These are phyloP conservation scores for Coemansia sp. DNA, from an alignment of 192 early-diverging fungal species.

Conservation along the genomic window DNA sequence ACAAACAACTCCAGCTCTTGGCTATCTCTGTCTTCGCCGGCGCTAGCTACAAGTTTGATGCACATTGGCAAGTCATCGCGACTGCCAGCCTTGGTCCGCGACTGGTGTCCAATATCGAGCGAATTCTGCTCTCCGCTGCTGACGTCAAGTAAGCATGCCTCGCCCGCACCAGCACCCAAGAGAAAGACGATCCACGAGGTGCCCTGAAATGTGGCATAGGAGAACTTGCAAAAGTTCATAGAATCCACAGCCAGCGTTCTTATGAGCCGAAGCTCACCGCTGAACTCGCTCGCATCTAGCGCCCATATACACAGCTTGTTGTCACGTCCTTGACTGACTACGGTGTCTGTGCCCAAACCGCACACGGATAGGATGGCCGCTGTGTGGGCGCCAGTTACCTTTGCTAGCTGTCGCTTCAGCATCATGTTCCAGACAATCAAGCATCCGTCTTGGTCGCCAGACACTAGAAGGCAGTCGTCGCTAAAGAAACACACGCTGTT, in stretches of 20 bases:
- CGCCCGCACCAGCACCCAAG: slow-evolving; percentile 12
- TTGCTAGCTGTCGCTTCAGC: slow-evolving; percentile 33
- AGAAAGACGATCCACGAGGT: slow-evolving; percentile 31
- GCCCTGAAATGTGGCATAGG: not conserved
- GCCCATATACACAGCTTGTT: slow-evolving; percentile 41
- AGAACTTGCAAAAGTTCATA: slow-evolving; percentile 50
- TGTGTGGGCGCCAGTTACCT: slow-evolving; percentile 16
- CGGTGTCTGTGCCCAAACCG: slow-evolving; percentile 15
- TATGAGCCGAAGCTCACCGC: slow-evolving; percentile 10
- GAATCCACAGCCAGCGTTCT: slow-evolving; percentile 30
- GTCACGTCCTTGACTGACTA: slow-evolving; percentile 50
- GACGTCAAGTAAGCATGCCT: slow-evolving; percentile 25
- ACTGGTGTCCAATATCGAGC: slow-evolving; percentile 26
- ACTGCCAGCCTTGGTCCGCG: slow-evolving; percentile 11
- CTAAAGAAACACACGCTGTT: slow-evolving; percentile 48
- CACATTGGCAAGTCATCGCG: slow-evolving; percentile 48
- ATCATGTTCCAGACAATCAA: slow-evolving; percentile 53
- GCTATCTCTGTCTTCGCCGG: not conserved
- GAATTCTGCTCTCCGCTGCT: not conserved
- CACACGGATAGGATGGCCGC: slow-evolving; percentile 25
- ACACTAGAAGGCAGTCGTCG: slow-evolving; percentile 37
- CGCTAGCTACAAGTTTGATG: slow-evolving; percentile 8
- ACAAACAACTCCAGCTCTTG: slow-evolving; percentile 18
- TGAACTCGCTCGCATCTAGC: slow-evolving; percentile 27
- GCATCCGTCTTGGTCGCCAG: slow-evolving; percentile 47